Evolutionary conservation across 1,139 yeast species (phyloP).

Genomic region (Debaryomycetaceae sp.): DNA sequence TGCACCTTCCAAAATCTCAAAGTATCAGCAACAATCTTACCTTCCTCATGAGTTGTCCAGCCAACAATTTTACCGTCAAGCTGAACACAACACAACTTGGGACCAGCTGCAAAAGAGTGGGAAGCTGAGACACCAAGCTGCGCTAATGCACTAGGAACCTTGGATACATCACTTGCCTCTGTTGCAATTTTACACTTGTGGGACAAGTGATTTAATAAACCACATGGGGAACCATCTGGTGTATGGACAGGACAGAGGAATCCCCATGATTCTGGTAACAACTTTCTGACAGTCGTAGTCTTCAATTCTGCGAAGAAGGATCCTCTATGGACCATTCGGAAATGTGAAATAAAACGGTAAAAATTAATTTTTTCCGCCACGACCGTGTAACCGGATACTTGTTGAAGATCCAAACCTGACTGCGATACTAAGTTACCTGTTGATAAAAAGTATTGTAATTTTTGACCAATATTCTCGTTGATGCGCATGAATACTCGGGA

Average conservation of each 20-base stretch:
- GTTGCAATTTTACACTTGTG: conserved; percentile 92
- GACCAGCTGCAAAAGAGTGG: conserved; percentile 81
- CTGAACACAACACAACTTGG: conserved; percentile 83
- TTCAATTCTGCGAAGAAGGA: conserved; percentile 97
- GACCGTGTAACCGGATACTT: conserved; percentile 96
- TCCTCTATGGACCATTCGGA: conserved; percentile 99
- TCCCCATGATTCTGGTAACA: conserved; percentile 98
- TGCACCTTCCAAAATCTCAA: conserved; percentile 91
- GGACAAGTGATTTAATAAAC: conserved; percentile 92
- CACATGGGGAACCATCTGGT: conserved; percentile 99
- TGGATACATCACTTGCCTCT: conserved; percentile 66
- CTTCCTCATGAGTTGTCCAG: conserved; percentile 90
- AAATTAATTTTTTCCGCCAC: conserved; percentile 98
- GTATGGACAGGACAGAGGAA: conserved; percentile 98
- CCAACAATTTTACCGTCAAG: conserved; percentile 91
- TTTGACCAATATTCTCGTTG: conserved; percentile 92
- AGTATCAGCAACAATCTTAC: conserved; percentile 82
- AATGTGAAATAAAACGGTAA: conserved; percentile 94
- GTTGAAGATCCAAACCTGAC: conserved; percentile 96
- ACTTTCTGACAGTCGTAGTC: conserved; percentile 94
- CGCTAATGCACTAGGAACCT: conserved; percentile 63
- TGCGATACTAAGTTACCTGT: conserved; percentile 97
- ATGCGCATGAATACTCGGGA: conserved; percentile 72
- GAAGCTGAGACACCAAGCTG: conserved; percentile 82
- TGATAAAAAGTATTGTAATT: conserved; percentile 87